A percentile compares a stretch with the other conserved stretches of the same genome.
These are phyloP conservation scores for Trichoderma sp. DNA, from an alignment of 2,329 filamentous ascomycete genomes.

Conservation along the genomic window DNA sequence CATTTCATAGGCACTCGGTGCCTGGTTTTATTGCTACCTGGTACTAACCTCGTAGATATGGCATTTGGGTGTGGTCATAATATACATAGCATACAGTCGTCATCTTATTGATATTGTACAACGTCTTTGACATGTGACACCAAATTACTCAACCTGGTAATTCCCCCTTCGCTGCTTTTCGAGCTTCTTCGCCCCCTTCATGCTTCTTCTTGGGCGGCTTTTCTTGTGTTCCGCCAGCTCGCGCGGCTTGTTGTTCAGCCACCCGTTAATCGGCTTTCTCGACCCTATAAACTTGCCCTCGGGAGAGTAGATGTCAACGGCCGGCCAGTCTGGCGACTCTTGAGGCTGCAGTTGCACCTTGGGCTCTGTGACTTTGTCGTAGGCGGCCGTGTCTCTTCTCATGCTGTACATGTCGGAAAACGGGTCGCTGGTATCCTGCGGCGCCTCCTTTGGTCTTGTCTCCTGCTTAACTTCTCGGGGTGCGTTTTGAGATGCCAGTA, in stretches of 20 bases:
- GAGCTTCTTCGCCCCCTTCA: slow-evolving; percentile 58
- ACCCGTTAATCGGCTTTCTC: slow-evolving; percentile 68
- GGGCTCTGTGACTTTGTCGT: not conserved
- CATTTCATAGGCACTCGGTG: not conserved
- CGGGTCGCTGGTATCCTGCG: slow-evolving; percentile 20
- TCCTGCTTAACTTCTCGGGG: slow-evolving; percentile 19
- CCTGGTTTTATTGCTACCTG: not conserved
- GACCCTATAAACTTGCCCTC: slow-evolving; percentile 74
- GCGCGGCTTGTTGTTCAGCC: slow-evolving; percentile 58
- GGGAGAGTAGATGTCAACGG: slow-evolving; percentile 81
- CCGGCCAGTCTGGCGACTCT: slow-evolving; percentile 54
- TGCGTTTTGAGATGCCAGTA: slow-evolving; percentile 24
- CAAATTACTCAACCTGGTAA: slow-evolving; percentile 9
- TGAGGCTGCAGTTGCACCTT: slow-evolving; percentile 5
- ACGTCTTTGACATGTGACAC: not conserved
- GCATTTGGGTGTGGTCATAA: not conserved
- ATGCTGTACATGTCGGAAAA: slow-evolving; percentile 29
- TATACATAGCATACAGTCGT: not conserved
- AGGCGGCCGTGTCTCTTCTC: slow-evolving; percentile 24
- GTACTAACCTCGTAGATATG: not conserved
- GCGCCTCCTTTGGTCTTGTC: not conserved
- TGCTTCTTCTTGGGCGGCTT: slow-evolving; percentile 62
- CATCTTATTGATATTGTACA: slow-evolving; percentile 10
- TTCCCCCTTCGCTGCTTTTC: slow-evolving; percentile 32
- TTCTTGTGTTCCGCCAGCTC: slow-evolving; percentile 47